Evolutionary conservation across 2,329 filamentous ascomycete species (phyloP), one percentile per base, ranked within the genome.

Genomic region (Talaromyces sp.): DNA sequence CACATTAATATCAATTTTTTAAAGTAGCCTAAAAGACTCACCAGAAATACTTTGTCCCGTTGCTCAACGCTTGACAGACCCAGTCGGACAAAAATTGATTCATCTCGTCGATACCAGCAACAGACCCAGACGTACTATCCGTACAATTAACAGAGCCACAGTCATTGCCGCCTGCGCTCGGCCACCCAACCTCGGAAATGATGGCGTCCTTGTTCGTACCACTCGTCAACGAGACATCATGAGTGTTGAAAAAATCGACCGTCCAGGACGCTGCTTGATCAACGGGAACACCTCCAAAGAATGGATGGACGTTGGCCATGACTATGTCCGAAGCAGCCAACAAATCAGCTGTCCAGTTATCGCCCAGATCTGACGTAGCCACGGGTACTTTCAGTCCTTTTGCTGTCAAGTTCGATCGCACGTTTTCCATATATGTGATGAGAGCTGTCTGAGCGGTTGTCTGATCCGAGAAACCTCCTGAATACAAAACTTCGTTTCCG

Each of bases 231-330:
- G 77, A 69, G 0, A 87, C 85, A 70, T 94, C 89, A 65, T 93
- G 84, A 10, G 78, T 81, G 52, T 89, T 79, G 90, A 93, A 98
- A 79, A 97, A 98, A 16, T 78, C 78, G 79, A 84, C 91, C 0
- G 94, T 96, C 94, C 94, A 98, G 8, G 75, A 79, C 0, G 93
- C 89, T 0, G 92, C 92, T 1, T 85, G 75, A 2, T 86, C 81
- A 2, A 88, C 89, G 0, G 85, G 81, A 13, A 92, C 87, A 56
- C 94, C 94, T 0, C 89, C 90, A 74, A 98, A 98, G 84, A 98
- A 97, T 0, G 95, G 94, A 75, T 98, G 95, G 63, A 98, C 91
- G 74, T 98, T 98, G 70, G 92, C 90, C 93, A 98, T 97, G 78
- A 98, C 88, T 72, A 91, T 89, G 76, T 98, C 93, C 49, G 92